Percentiles rank a stretch among this genome's conserved stretches.
Conservation (phyloP, 2,329 filamentous ascomycete species). For the Dactylonectria estremocensis region DNA sequence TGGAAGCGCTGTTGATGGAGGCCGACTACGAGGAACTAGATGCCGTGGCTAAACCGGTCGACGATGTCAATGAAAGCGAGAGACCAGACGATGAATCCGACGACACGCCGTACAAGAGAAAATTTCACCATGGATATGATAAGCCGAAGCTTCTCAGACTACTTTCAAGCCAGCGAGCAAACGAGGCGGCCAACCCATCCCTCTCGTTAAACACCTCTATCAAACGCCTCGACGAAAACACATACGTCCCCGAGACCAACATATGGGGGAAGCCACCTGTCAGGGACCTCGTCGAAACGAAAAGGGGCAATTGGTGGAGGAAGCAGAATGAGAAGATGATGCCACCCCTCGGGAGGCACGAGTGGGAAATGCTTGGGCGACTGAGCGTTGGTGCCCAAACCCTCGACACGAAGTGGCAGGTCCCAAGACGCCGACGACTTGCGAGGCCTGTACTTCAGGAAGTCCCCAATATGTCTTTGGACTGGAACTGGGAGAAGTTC, state of each 20-base stretch:
- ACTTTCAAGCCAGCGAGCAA: slow-evolving; percentile 58
- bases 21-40: not conserved
- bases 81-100: not conserved
- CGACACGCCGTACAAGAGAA: slow-evolving; percentile 34
- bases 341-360: slow-evolving; percentile 67
- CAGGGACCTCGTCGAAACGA: slow-evolving; percentile 57
- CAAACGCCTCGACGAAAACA: slow-evolving; percentile 53
- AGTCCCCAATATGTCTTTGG: not conserved
- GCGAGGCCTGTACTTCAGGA: slow-evolving; percentile 29
- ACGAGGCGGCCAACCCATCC: slow-evolving; percentile 47
- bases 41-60: not conserved
- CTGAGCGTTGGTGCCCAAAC: slow-evolving; percentile 61
- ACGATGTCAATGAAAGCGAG: not conserved
- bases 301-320: slow-evolving; percentile 65
- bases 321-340: slow-evolving; percentile 61
- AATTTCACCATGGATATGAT: slow-evolving; percentile 67
- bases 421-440: slow-evolving; percentile 53
- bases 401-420: slow-evolving; percentile 52
- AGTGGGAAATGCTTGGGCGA: slow-evolving; percentile 70
- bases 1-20: slow-evolving; percentile 54
- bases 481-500: slow-evolving; percentile 62
- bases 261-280: slow-evolving; percentile 65
- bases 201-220: slow-evolving; percentile 47
- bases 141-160: slow-evolving; percentile 60
- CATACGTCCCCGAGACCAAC: slow-evolving; percentile 59